These are phyloP conservation scores for Phragmites australis DNA, from an alignment of 176 grass and related monocot species.

Conservation along the genomic window DNA sequence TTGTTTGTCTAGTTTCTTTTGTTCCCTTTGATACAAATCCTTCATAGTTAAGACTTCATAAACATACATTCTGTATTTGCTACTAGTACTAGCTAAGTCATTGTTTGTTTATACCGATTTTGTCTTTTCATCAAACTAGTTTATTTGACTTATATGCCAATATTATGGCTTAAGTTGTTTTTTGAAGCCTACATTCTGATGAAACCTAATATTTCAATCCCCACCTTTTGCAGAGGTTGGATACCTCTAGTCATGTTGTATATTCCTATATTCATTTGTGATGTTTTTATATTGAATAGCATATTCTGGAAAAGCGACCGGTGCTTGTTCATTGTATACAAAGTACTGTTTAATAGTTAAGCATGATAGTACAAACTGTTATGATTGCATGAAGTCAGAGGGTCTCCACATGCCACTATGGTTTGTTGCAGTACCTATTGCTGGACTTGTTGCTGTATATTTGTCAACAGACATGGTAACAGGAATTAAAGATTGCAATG, in stretches of 20 bases:
- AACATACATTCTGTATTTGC: neutral
- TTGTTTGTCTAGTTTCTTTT: constrained; percentile 18
- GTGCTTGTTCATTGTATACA: neutral
- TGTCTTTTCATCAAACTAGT: neutral
- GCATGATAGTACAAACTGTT: neutral
- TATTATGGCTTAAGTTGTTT: neutral
- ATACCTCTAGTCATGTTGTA: no score
- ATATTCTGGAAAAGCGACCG: neutral
- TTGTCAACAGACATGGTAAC: neutral
- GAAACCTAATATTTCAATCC: neutral
- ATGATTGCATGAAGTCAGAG: neutral
- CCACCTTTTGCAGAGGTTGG: neutral
- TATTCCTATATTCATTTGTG: neutral
- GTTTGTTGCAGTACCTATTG: no score
- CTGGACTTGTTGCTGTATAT: neutral
- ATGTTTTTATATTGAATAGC: neutral
- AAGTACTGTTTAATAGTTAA: neutral
- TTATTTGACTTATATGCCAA: neutral
- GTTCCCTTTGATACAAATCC: neutral
- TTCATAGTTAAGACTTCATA: neutral
- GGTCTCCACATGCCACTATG: no score
- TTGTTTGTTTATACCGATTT: neutral
- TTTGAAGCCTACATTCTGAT: no score
- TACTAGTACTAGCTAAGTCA: neutral
- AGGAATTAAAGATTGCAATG: neutral